Base-by-base conservation (phyloP, 257 asterid genomes). In the Leonotis leonurus region DNA sequence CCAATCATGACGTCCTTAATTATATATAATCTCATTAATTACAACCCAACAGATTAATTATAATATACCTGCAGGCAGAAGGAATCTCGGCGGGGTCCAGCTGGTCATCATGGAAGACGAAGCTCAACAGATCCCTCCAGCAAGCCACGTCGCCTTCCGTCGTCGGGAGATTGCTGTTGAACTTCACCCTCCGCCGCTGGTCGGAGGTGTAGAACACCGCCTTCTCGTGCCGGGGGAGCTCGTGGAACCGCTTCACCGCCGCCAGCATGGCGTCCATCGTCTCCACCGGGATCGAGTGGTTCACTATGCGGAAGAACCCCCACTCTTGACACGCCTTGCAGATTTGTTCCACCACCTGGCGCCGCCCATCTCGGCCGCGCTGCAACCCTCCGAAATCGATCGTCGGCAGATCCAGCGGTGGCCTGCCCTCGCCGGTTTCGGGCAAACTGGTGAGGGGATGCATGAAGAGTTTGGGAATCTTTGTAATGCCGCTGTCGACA, bases 291-390 rank as follows among this genome's bases (percentile, higher is more conserved):
- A 78, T 29, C 6, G 63, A 51, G 16, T 74, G 83, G 69, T 74
- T 74, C 46, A 78, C 77, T 16, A 74, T 59, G 20, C 62, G 52
- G 59, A 78, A 78, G 37, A 78, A 73, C 0, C 83, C 83, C 83
- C 83, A 77, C 17, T 35, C 64, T 0, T 26, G 40, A 0, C 68
- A 65, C 3, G 80, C 83, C 39, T 16, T 44, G 0, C 72, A 44
- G 12, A 77, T 70, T 24, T 44, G 36, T 46, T 77, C 67, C 44
- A 70, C 74, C 27, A 77, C 62, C 17, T 55, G 72, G 22, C n/a
- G 33, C 60, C 75, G 41, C 59, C 45, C 24, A 3, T 22, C 33
- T 0, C 54, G 37, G 3, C 60, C 50, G 36, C 33, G 29, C 12
- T 39, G 65, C 8, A 58, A 16, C 4, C 77, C 81, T 3, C 30